Evolutionary conservation across 768 basidiomycete genomes (phyloP).

Genomic region (Mycena olivaceomarginata): DNA sequence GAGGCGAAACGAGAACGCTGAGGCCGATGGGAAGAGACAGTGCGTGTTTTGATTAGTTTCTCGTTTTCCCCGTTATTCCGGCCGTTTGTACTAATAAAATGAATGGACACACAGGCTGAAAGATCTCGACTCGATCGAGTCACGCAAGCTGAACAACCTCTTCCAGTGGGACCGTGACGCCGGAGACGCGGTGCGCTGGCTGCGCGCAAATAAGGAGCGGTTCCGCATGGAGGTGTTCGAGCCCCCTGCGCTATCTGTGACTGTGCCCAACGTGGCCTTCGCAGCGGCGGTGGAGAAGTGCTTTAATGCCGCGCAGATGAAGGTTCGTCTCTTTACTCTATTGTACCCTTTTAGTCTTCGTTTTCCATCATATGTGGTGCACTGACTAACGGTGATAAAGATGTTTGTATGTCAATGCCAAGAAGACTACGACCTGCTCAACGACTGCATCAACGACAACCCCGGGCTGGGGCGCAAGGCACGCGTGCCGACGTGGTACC

Average conservation of each 20-base stretch:
- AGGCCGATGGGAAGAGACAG: conserved; percentile 47
- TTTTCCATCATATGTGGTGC: neutral
- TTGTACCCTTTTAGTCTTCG: neutral
- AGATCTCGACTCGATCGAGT: conserved; percentile 72
- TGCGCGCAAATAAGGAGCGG: conserved; percentile 75
- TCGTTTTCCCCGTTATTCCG: neutral
- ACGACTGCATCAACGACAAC: conserved; percentile 79
- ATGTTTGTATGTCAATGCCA: conserved; percentile 90
- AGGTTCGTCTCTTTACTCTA: conserved; percentile 64
- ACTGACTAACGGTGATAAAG: conserved; percentile 60
- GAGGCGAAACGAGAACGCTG: neutral
- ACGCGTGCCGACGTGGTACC: conserved; percentile 82
- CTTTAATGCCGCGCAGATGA: conserved; percentile 75
- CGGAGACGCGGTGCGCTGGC: conserved; percentile 82
- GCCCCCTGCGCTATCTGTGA: conserved; percentile 86
- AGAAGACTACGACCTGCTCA: conserved; percentile 87
- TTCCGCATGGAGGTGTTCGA: conserved; percentile 93
- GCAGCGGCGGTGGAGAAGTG: conserved; percentile 85
- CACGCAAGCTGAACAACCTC: conserved; percentile 76
- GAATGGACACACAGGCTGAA: conserved; percentile 63
- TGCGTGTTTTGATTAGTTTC: conserved; percentile 4
- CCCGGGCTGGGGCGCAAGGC: conserved; percentile 69
- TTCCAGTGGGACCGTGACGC: conserved; percentile 73
- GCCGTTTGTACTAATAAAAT: neutral
- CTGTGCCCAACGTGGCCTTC: conserved; percentile 77